These are phyloP conservation scores for Chytriomyces sp. DNA, from an alignment of 192 early-diverging fungal genomes.

Conservation along the genomic window DNA sequence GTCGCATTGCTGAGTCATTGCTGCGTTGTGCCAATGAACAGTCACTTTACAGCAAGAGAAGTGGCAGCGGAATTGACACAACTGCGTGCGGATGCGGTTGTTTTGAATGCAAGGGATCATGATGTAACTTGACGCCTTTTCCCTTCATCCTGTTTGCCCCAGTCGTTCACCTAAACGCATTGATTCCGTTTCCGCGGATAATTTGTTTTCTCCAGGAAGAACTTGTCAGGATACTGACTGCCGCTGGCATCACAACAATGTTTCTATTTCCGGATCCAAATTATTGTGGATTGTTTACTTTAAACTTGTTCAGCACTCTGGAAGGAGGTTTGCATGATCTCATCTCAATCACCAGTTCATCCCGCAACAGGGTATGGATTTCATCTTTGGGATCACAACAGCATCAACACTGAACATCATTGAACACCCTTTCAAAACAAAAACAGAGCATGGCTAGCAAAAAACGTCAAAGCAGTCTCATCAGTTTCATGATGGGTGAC, in stretches of 20 bases:
- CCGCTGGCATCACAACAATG: not conserved
- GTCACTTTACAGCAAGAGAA: slow-evolving; percentile 35
- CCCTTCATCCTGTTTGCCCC: no score
- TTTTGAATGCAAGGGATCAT: slow-evolving; percentile 23
- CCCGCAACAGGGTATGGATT: not conserved
- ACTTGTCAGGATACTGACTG: not conserved
- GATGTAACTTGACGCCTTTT: not conserved
- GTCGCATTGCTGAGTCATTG: slow-evolving; percentile 43
- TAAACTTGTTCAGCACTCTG: not conserved
- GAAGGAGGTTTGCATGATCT: not conserved
- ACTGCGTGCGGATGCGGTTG: slow-evolving; percentile 37
- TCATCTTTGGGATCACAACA: not conserved
- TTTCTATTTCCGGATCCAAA: not conserved
- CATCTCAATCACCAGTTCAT: not conserved
- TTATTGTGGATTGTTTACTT: not conserved
- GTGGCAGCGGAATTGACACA: slow-evolving; percentile 37
- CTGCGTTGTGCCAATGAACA: slow-evolving; percentile 47
- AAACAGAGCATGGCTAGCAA: not conserved
- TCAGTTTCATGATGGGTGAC: slow-evolving; percentile 4
- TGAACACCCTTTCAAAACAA: not conserved
- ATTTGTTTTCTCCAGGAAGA: not conserved
- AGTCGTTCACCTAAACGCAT: not conserved
- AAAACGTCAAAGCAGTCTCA: not conserved
- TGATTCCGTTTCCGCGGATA: not conserved
- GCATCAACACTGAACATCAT: not conserved